phyloP scores from a whole-genome alignment of 2,329 filamentous ascomycete genomes.

The Colletotrichum echinochloae region DNA sequence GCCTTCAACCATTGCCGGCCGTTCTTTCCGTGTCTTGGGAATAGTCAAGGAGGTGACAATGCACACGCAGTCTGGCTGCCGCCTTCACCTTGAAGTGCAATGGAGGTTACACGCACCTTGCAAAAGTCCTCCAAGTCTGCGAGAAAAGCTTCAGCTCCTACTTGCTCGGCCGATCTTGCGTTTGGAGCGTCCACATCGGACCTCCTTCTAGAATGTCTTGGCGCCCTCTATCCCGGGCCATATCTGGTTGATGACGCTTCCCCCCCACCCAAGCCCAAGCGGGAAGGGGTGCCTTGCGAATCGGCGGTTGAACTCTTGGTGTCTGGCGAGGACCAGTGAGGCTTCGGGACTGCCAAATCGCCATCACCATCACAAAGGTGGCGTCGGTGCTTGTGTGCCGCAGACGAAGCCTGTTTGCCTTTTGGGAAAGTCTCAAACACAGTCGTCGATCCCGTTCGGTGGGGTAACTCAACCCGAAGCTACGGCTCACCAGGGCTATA shows the following conservation, averaged over 20 bases:
- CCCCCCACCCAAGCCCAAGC: conserved; percentile 4
- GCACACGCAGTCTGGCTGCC: background rate
- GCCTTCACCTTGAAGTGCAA: background rate
- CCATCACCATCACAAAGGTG: background rate
- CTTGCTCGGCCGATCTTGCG: conserved; percentile 32
- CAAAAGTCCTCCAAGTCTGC: conserved; percentile 10
- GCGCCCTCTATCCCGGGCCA: conserved; percentile 2
- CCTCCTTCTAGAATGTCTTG: conserved; percentile 34
- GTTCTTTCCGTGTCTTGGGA: background rate
- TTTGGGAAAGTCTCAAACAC: background rate
- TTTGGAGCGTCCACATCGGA: conserved; percentile 26
- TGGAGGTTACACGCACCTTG: background rate
- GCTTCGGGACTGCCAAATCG: background rate
- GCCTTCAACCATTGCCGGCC: background rate
- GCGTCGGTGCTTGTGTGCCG: background rate
- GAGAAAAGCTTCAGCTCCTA: conserved; percentile 14
- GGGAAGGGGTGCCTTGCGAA: background rate
- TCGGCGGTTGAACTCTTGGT: background rate
- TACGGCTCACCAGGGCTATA: background rate
- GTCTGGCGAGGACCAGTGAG: background rate
- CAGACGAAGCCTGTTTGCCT: background rate
- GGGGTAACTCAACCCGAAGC: background rate
- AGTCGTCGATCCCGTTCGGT: background rate
- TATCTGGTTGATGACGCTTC: conserved; percentile 6
- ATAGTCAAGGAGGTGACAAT: background rate